Conservation (phyloP, 1,284 basidiomycete species). For the Leccinum ponderosum region DNA sequence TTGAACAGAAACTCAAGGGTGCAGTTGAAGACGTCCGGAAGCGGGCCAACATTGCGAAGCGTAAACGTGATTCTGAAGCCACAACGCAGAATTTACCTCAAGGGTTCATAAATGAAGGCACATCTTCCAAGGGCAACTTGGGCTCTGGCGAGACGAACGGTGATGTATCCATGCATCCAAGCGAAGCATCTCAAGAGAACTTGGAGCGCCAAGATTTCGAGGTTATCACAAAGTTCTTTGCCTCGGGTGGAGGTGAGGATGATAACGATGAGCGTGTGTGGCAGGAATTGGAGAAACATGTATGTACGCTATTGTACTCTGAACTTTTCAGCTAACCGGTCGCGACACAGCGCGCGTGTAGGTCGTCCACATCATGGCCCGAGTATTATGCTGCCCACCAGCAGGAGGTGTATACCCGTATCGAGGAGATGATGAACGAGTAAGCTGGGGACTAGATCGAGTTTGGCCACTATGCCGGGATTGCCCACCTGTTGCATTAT, state of each 20-base stretch:
- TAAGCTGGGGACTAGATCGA: constrained; percentile 9
- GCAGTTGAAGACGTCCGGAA: constrained; percentile 32
- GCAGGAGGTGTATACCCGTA: constrained; percentile 39
- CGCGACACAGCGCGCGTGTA: constrained; percentile 44
- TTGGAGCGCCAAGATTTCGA: constrained; percentile 43
- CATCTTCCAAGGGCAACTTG: constrained; percentile 1
- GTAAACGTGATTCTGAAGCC: constrained; percentile 19
- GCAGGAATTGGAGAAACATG: constrained; percentile 40
- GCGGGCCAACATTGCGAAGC: constrained; percentile 34
- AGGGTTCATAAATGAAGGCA: background rate
- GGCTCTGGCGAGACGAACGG: background rate
- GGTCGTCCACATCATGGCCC: constrained; percentile 51
- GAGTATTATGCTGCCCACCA: constrained; percentile 53
- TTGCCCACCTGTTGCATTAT: background rate
- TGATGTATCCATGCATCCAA: background rate
- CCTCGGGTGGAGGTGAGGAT: constrained; percentile 44
- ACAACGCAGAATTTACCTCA: background rate
- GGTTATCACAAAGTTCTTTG: constrained; percentile 52
- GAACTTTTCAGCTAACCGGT: constrained; percentile 1
- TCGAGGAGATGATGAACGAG: constrained; percentile 34
- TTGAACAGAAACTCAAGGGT: constrained; percentile 30
- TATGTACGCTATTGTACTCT: constrained; percentile 21
- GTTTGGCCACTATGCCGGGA: background rate
- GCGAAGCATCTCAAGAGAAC: constrained; percentile 8
- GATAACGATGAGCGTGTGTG: constrained; percentile 51